Evolutionary conservation across 2,329 filamentous ascomycete genomes (phyloP).

Genomic region (Aureobasidium sp.): DNA sequence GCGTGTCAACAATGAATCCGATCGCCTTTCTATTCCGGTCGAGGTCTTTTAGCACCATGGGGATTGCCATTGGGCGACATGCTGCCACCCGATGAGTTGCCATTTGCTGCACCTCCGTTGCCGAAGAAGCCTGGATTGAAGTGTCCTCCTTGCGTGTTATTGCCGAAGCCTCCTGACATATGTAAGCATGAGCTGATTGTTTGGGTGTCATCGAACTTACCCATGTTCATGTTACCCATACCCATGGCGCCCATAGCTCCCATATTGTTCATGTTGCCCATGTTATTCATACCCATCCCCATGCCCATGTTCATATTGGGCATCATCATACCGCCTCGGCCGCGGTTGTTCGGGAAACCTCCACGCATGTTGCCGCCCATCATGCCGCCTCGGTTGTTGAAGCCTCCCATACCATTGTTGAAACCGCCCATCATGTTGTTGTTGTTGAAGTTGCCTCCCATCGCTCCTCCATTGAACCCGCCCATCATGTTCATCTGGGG

Average conservation of each 20-base stretch:
- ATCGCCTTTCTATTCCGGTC: constrained; percentile 12
- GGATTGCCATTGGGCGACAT: constrained; percentile 11
- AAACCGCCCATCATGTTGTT: constrained; percentile 32
- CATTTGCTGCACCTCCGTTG: constrained; percentile 21
- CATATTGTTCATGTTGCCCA: constrained; percentile 28
- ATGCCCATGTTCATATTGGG: constrained; percentile 19
- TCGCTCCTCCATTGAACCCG: constrained; percentile 19
- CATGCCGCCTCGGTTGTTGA: constrained; percentile 46
- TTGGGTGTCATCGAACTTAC: constrained; percentile 18
- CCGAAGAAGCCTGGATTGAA: constrained; percentile 67
- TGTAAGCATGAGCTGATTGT: neutral
- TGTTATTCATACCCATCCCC: constrained; percentile 16
- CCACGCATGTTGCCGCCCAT: constrained; percentile 43
- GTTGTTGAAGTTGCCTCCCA: constrained; percentile 31
- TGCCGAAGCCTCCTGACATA: constrained; percentile 52
- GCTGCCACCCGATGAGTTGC: constrained; percentile 1
- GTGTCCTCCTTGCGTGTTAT: constrained; percentile 52
- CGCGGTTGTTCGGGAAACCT: constrained; percentile 11
- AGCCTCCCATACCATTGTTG: constrained; percentile 39
- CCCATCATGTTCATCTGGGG: constrained; percentile 14
- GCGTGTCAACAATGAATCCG: neutral
- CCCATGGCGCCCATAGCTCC: constrained; percentile 30
- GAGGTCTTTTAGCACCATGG: constrained; percentile 15
- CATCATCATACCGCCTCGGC: constrained; percentile 13
- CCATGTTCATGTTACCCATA: constrained; percentile 39